Evolutionary conservation across 2,329 filamentous ascomycete species (phyloP), one percentile per base, ranked within the genome.

Genomic region (Lachnellula occidentalis): DNA sequence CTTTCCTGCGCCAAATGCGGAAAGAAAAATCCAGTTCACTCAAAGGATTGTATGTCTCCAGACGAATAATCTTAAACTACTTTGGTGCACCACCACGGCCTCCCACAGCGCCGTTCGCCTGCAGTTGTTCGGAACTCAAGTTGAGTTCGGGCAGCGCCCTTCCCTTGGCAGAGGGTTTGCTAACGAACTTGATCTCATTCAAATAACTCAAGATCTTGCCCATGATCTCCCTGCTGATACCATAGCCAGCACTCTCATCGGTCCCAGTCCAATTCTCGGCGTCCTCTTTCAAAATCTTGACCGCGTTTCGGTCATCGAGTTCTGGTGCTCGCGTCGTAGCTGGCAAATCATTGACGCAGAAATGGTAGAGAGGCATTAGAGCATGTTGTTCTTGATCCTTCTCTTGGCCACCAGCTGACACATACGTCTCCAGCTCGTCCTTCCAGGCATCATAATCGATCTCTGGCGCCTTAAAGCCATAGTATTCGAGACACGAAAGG

Each of bases 381-480:
- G 88, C 88, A 63, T 86, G 82, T 69, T 88, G 82, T 62, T 87
- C 84, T 57, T 57, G 39, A 51, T 58, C 58, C 27, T 61, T 58
- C 37, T 58, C 56, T 22, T 80, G 70, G 51, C 79, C 78, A 51
- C 82, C 79, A 55, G 78, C 73, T 2, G 78, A 71, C 4, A 74
- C 66, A 41, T 75, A 76, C 12, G 75, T 79, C 22, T 88, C 81
- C 54, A 94, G 77, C 59, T 79, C 77, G 27, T 76, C 73, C 58
- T 80, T 81, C 90, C 90, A 95, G 9, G 78, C 74, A 4, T 78
- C 71, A 66, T 94, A 94, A 34, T 78, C 73, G 2, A 87, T 77
- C 58, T 84, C 77, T 0, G 86, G 82, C 0, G 85, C 80, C 39
- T 77, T 68, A 71, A 90, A 95, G 24, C 90, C 89, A 67, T 89